phyloP scores from a whole-genome alignment of 139 green algal species.

The Coelastrella sp. region DNA sequence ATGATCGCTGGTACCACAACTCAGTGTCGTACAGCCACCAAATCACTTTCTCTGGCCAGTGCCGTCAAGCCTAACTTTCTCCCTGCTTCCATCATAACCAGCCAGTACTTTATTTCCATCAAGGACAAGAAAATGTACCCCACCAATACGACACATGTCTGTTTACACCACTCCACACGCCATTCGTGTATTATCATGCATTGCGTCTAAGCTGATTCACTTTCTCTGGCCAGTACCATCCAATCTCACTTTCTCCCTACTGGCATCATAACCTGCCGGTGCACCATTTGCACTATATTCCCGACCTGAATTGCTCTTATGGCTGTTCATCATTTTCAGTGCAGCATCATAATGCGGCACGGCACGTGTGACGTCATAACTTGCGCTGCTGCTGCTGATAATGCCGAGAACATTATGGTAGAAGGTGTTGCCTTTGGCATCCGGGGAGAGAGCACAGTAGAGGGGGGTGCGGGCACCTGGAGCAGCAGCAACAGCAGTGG shows the following conservation, averaged over 20 bases:
- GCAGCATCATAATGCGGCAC: slow-evolving; percentile 30
- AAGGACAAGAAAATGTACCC: too few relatives aligned
- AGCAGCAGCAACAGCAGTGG: not conserved
- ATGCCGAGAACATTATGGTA: slow-evolving; percentile 46
- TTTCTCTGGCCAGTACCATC: not conserved
- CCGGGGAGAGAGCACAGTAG: slow-evolving; percentile 27
- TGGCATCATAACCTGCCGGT: not conserved
- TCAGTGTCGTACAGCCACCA: too few relatives aligned
- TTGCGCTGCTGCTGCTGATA: slow-evolving; percentile 8
- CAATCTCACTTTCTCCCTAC: not conserved
- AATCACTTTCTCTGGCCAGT: not conserved
- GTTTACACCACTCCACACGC: too few relatives aligned
- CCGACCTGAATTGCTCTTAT: not conserved
- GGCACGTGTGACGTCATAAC: slow-evolving; percentile 25
- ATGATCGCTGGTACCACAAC: too few relatives aligned
- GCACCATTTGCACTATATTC: not conserved
- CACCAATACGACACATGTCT: too few relatives aligned
- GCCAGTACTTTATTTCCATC: too few relatives aligned
- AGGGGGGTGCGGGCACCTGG: slow-evolving; percentile 22
- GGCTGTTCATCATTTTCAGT: slow-evolving; percentile 23
- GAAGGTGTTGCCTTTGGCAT: slow-evolving; percentile 34
- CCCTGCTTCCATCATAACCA: not conserved
- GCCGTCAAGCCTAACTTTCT: not conserved
- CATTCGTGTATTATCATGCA: too few relatives aligned
- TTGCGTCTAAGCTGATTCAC: not conserved